Evolutionary conservation across 164 flowering plant species (phyloP), one percentile per base, ranked within the genome.

Genomic region (Brasenia schreberi): DNA sequence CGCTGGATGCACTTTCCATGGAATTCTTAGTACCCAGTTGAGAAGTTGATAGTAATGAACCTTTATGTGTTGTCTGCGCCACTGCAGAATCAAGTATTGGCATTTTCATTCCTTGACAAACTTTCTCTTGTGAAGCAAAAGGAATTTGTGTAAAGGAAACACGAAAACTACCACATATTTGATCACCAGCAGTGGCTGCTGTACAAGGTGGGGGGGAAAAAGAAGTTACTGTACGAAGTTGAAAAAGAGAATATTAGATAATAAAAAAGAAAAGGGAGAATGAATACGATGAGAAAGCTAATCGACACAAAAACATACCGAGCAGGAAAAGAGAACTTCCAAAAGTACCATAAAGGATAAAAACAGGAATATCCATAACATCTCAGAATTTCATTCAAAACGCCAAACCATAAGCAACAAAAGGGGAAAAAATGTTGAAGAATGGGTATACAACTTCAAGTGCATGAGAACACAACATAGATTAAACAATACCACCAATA

Each of bases 141-240:
- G 80, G 86, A 18, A 82, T 59, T 67, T 83, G 90, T 18, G n/a
- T n/a, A 17, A 78, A 61, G 59, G 91, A 77, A 19, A 79, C 68
- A 65, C 81, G 75, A 77, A 82, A 70, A 73, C 72, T 79, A 69
- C 65, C 74, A 53, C 53, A 63, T 59, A 71, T 62, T 27, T 74
- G 84, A 72, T 79, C 80, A 66, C 75, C 75, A 65, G 87, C 72
- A 80, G 85, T 66, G 72, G 71, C 82, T 68, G 82, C 93, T 82
- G 83, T 77, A 78, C 27, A 44, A 49, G 56, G 16, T 9, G 16
- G 56, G 16, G 56, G 16, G 16, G 14, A 49, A 49, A 14, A 49
- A 23, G 27, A 23, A 23, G 27, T 23, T 23, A 23, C 27, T 2
- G 27, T 23, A 23, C 27, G 27, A 23, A 23, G 0, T 23, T 23